phyloP scores from a whole-genome alignment of 1,139 yeast genomes.

The Pichia sp. region DNA sequence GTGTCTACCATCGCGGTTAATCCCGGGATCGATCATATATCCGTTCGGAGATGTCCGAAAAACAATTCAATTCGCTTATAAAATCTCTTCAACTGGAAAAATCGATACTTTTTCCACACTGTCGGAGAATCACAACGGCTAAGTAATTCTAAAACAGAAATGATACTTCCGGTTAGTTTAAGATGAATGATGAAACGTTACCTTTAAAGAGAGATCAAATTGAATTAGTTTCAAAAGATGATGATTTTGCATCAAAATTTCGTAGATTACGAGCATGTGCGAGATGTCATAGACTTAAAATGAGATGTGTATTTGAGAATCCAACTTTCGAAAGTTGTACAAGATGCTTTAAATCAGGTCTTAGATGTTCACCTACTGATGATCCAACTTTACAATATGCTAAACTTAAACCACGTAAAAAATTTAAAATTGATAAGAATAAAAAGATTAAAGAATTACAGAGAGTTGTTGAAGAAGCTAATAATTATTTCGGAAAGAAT shows the following conservation, averaged over 20 bases:
- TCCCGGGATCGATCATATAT: too few species aligned
- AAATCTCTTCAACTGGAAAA: too few species aligned
- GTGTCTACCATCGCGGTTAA: too few species aligned
- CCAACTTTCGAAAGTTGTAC: slow-evolving; percentile 39
- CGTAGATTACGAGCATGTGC: slow-evolving; percentile 45
- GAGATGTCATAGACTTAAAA: slow-evolving; percentile 47
- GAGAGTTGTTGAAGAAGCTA: slow-evolving; percentile 20
- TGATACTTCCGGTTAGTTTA: too few species aligned
- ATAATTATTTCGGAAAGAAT: slow-evolving; percentile 19
- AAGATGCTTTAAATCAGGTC: slow-evolving; percentile 39
- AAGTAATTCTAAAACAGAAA: too few species aligned
- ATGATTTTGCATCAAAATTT: slow-evolving; percentile 26
- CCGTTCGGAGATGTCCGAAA: too few species aligned
- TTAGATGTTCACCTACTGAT: slow-evolving; percentile 40
- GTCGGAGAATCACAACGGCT: too few species aligned
- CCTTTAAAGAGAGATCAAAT: background rate
- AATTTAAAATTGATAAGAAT: slow-evolving; percentile 21
- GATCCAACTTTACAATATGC: slow-evolving; percentile 38
- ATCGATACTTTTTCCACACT: too few species aligned
- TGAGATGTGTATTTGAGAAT: slow-evolving; percentile 47
- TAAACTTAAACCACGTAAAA: slow-evolving; percentile 26
- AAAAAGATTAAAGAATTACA: slow-evolving; percentile 26
- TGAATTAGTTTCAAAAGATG: slow-evolving; percentile 7
- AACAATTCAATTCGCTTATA: too few species aligned
- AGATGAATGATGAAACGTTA: slow-evolving; percentile 2